Evolutionary conservation across 345 rosid genomes (phyloP).

Genomic region (Durio zibethinus): DNA sequence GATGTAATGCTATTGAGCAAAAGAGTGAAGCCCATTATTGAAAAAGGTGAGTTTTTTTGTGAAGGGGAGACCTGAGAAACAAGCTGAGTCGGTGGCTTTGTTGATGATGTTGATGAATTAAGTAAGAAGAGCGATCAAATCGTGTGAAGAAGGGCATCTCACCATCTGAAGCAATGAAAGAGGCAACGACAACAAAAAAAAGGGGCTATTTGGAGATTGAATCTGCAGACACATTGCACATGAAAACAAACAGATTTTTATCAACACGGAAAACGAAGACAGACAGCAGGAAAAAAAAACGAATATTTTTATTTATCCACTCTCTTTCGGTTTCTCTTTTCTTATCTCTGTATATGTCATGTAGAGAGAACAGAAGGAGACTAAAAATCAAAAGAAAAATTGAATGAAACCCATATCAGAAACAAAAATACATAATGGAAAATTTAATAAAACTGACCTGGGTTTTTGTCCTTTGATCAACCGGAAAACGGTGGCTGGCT

Average conservation of each 20-base stretch:
- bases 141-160: slow-evolving; percentile 56
- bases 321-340: background rate
- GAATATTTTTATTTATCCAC: slow-evolving; percentile 18
- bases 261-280: slow-evolving; percentile 34
- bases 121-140: slow-evolving; percentile 31
- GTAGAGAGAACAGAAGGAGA: slow-evolving; percentile 16
- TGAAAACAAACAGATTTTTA: slow-evolving; percentile 35
- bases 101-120: slow-evolving; percentile 18
- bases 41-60: slow-evolving; percentile 14
- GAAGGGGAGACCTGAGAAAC: slow-evolving; percentile 24
- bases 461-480: slow-evolving; percentile 25
- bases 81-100: slow-evolving; percentile 33
- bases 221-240: slow-evolving; percentile 60
- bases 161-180: slow-evolving; percentile 40
- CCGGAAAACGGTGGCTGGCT: slow-evolving; percentile 13
- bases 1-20: slow-evolving; percentile 32
- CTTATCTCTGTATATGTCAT: slow-evolving; percentile 20
- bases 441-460: slow-evolving; percentile 26
- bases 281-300: slow-evolving; percentile 16
- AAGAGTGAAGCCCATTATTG: slow-evolving; percentile 37
- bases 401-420: slow-evolving; percentile 11
- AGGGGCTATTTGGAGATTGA: slow-evolving; percentile 29
- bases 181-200: slow-evolving; percentile 21
- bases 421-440: slow-evolving; percentile 23
- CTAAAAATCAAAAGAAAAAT: slow-evolving; percentile 20